A percentile compares a stretch with the other conserved stretches of the same genome.
phyloP scores from a whole-genome alignment of 441 rosid species.

The Croton setiger region DNA sequence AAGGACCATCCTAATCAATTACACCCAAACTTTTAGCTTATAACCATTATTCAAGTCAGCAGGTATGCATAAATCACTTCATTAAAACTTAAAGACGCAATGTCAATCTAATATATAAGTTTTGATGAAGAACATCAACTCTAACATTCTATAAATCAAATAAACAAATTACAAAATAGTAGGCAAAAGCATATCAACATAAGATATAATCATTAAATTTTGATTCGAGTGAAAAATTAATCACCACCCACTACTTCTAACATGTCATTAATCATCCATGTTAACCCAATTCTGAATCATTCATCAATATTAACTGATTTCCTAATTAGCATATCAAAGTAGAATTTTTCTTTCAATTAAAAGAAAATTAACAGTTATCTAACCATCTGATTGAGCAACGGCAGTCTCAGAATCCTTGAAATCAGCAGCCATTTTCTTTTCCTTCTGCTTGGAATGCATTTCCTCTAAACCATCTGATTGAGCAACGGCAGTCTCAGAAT shows the following conservation, averaged over 20 bases:
- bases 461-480: slow-evolving; percentile 22
- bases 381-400: not conserved
- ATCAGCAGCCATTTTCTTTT: slow-evolving; percentile 4
- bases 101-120: too few relatives aligned
- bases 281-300: not conserved
- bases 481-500: not conserved
- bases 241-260: not conserved
- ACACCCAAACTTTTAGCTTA: not conserved
- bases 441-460: slow-evolving; percentile 21
- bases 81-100: too few relatives aligned
- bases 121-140: not conserved
- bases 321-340: not conserved
- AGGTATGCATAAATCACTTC: not conserved
- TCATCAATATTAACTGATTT: not conserved
- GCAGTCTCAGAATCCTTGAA: not conserved
- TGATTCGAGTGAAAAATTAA: not conserved
- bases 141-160: not conserved
- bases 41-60: not conserved
- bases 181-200: not conserved
- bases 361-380: not conserved
- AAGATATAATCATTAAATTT: not conserved
- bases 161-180: not conserved
- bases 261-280: not conserved
- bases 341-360: not conserved
- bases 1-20: too few relatives aligned